These are phyloP conservation scores for Pichia gijzeniarum DNA, from an alignment of 805 yeast species.

Conservation along the genomic window DNA sequence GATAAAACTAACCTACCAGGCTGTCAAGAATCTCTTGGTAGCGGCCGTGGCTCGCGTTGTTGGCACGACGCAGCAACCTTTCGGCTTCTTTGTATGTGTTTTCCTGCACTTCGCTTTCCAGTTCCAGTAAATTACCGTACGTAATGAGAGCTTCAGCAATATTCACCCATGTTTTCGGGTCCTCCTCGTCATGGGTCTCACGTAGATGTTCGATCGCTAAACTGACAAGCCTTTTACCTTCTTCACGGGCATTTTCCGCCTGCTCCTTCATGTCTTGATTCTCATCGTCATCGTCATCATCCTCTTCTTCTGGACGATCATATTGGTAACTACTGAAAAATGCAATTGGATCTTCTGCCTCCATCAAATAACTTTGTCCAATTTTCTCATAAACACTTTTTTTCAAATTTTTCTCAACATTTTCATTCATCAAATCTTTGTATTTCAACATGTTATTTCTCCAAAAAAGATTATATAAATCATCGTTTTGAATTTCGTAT, in stretches of 20 bases:
- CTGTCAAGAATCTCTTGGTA: slow-evolving; percentile 59
- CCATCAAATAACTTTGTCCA: slow-evolving; percentile 58
- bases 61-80: slow-evolving; percentile 58
- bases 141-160: slow-evolving; percentile 83
- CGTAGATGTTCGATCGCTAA: slow-evolving; percentile 53
- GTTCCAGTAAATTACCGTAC: slow-evolving; percentile 65
- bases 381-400: slow-evolving; percentile 38
- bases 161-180: slow-evolving; percentile 75
- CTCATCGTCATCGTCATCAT: slow-evolving; percentile 22
- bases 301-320: slow-evolving; percentile 42
- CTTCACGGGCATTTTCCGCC: slow-evolving; percentile 39
- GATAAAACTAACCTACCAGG: slow-evolving; percentile 23
- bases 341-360: slow-evolving; percentile 55
- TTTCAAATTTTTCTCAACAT: slow-evolving; percentile 10
- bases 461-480: slow-evolving; percentile 50
- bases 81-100: slow-evolving; percentile 64
- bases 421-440: slow-evolving; percentile 25
- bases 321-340: slow-evolving; percentile 52
- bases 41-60: slow-evolving; percentile 73
- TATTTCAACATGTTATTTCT: slow-evolving; percentile 36
- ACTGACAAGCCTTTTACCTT: slow-evolving; percentile 41
- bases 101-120: slow-evolving; percentile 64
- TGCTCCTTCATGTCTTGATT: slow-evolving; percentile 26
- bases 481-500: slow-evolving; percentile 32
- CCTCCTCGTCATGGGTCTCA: slow-evolving; percentile 59